Conservation (phyloP, 1,139 yeast species). For the Yamadazyma diddensiae region DNA sequence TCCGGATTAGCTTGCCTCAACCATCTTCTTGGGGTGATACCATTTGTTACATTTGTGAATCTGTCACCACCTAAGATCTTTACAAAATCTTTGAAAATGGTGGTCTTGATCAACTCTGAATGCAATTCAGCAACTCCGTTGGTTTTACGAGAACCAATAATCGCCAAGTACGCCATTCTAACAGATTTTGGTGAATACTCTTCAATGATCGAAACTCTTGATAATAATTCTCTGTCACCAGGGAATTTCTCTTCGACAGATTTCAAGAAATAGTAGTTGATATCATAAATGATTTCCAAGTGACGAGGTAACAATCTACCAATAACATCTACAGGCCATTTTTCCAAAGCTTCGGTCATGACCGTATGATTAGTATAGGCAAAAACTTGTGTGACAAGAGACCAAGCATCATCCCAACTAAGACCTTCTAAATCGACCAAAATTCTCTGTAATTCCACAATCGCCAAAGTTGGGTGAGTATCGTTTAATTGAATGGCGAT, state of each 20-base stretch:
- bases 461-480: conserved; percentile 91
- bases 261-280: conserved; percentile 77
- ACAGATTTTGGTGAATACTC: conserved; percentile 78
- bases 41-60: conserved; percentile 91
- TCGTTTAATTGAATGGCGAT: conserved; percentile 93
- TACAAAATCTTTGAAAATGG: conserved; percentile 89
- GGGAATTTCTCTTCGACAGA: conserved; percentile 76
- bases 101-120: conserved; percentile 84
- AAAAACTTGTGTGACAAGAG: conserved; percentile 73
- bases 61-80: conserved; percentile 75
- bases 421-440: conserved; percentile 80
- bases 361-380: conserved; percentile 96
- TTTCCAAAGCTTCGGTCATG: conserved; percentile 91
- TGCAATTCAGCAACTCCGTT: conserved; percentile 96
- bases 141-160: conserved; percentile 88
- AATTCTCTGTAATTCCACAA: conserved; percentile 86
- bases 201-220: conserved; percentile 80
- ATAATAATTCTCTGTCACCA: conserved; percentile 57
- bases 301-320: conserved; percentile 85
- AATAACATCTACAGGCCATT: conserved; percentile 86
- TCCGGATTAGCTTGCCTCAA: conserved; percentile 88
- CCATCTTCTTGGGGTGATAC: conserved; percentile 97
- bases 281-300: conserved; percentile 84
- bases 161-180: conserved; percentile 90
- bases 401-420: conserved; percentile 85